phyloP scores from a whole-genome alignment of 2,329 filamentous ascomycete genomes.

The Cytospora chrysosperma region DNA sequence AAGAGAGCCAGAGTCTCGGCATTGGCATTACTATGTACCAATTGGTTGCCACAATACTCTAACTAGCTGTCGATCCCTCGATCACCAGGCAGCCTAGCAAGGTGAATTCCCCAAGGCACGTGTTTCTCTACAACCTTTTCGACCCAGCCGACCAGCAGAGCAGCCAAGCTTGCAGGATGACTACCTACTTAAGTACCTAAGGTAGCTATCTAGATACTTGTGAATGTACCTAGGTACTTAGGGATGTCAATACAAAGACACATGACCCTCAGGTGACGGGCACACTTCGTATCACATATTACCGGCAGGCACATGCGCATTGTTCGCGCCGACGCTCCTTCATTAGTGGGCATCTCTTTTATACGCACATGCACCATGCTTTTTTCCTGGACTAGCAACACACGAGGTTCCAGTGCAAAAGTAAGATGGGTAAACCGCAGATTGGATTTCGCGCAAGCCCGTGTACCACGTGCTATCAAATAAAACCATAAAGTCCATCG shows the following conservation, averaged over 20 bases:
- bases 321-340: neutral
- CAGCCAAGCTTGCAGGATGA: neutral
- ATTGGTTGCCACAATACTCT: neutral
- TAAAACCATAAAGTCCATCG: constrained; percentile 25
- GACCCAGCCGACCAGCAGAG: neutral
- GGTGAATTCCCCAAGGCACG: no score
- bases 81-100: neutral
- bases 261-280: neutral
- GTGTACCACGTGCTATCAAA: constrained; percentile 22
- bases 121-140: neutral
- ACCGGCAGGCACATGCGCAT: constrained; percentile 1
- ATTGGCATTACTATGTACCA: neutral
- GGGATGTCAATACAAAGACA: neutral
- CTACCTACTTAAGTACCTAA: no score
- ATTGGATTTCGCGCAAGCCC: constrained; percentile 21
- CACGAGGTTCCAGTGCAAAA: constrained; percentile 8
- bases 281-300: constrained; percentile 21
- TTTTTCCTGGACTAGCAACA: neutral
- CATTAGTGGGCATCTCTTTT: constrained; percentile 4
- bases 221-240: neutral
- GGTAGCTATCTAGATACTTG: no score
- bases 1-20: neutral
- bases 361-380: neutral
- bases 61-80: neutral
- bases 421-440: constrained; percentile 18